Evolutionary conservation across 1,284 basidiomycete species (phyloP).

Genomic region (Sparassis latifolia): DNA sequence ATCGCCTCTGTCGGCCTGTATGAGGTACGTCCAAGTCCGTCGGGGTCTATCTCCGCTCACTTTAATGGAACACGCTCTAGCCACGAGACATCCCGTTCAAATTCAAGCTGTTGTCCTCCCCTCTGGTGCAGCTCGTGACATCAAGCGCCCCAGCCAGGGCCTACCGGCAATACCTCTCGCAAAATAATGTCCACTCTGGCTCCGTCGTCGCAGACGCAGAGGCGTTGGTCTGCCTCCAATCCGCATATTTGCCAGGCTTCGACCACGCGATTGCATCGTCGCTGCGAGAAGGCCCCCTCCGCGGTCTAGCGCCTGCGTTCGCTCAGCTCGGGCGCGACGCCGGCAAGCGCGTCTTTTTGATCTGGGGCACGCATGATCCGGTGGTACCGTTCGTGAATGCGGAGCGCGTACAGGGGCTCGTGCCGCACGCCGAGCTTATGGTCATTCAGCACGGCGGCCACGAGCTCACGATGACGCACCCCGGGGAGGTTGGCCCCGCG

Average conservation of each 20-base stretch:
- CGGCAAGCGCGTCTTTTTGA: conserved; percentile 44
- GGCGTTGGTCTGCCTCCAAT: conserved; percentile 57
- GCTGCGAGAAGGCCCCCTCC: conserved; percentile 62
- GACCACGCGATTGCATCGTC: conserved; percentile 69
- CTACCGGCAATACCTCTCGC: conserved; percentile 43
- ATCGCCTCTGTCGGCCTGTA: conserved; percentile 64
- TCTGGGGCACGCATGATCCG: conserved; percentile 66
- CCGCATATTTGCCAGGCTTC: conserved; percentile 65
- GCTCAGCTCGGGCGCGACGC: conserved; percentile 32
- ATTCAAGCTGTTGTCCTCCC: conserved; percentile 67
- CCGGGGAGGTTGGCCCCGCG: conserved; percentile 34
- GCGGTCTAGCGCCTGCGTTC: conserved; percentile 50
- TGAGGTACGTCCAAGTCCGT: conserved; percentile 34
- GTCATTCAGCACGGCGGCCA: conserved; percentile 56
- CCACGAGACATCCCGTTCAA: conserved; percentile 63
- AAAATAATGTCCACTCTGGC: conserved; percentile 13
- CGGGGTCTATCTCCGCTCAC: too few relatives aligned
- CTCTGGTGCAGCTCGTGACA: conserved; percentile 54
- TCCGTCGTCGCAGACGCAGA: too few relatives aligned
- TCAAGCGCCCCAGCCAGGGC: conserved; percentile 36
- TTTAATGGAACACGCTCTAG: background rate
- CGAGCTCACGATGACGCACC: conserved; percentile 56
- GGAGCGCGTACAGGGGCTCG: conserved; percentile 41
- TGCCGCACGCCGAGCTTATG: conserved; percentile 49
- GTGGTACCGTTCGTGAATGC: conserved; percentile 62